Conservation (phyloP, 768 basidiomycete species). For the Psilocybe tampanensis region DNA sequence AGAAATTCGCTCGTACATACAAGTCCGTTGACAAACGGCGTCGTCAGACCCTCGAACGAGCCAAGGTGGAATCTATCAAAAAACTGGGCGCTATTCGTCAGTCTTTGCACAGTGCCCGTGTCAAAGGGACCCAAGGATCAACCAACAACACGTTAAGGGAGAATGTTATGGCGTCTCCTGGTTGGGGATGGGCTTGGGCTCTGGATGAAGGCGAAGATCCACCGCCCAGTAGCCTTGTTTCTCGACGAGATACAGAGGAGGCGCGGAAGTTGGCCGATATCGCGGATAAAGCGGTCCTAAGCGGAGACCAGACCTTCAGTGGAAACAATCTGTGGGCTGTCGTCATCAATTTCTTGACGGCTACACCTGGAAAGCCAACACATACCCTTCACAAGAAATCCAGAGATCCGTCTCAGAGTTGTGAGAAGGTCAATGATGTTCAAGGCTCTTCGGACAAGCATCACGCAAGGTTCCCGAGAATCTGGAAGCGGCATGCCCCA, state of each 20-base stretch:
- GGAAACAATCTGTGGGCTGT: conserved; percentile 75
- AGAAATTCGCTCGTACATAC: conserved; percentile 62
- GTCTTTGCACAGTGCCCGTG: conserved; percentile 30
- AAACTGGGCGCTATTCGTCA: conserved; percentile 54
- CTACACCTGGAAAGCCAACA: conserved; percentile 47
- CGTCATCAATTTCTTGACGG: conserved; percentile 64
- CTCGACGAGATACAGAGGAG: conserved; percentile 85
- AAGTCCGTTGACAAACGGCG: conserved; percentile 68
- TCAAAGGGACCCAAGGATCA: background rate
- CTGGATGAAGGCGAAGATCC: conserved; percentile 79
- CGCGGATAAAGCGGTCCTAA: conserved; percentile 67
- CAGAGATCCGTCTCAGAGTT: background rate
- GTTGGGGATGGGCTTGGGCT: conserved; percentile 87
- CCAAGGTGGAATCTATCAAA: conserved; percentile 61
- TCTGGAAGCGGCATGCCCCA: background rate
- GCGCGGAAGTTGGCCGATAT: conserved; percentile 72
- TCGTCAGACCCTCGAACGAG: conserved; percentile 61
- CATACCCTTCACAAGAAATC: conserved; percentile 14
- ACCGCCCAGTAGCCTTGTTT: conserved; percentile 89
- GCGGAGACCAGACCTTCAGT: conserved; percentile 58
- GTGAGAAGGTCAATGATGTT: background rate
- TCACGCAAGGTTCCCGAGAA: background rate
- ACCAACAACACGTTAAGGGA: conserved; percentile 30
- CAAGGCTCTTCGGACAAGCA: background rate
- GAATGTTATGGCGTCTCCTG: conserved; percentile 44